phyloP scores from a whole-genome alignment of 2,329 filamentous ascomycete species.

The Rhinocladiella mackenziei region DNA sequence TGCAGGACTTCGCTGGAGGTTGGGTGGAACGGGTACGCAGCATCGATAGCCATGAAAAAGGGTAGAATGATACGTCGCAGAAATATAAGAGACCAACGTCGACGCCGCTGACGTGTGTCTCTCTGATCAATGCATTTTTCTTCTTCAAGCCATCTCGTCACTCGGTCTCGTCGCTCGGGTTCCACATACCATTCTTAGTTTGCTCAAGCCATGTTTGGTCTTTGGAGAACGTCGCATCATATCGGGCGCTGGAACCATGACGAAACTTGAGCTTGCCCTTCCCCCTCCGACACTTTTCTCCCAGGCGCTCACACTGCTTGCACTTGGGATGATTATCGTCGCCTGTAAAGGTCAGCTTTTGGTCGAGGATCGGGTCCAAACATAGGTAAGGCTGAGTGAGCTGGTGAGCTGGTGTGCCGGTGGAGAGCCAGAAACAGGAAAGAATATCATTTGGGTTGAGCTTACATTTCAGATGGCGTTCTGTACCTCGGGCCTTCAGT shows the following conservation, averaged over 20 bases:
- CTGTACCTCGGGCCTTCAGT: constrained; percentile 19
- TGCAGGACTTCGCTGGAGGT: background rate
- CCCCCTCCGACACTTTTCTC: constrained; percentile 24
- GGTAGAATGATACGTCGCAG: no score
- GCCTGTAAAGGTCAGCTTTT: constrained; percentile 26
- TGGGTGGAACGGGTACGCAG: background rate
- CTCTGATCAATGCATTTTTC: no score
- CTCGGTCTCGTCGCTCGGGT: constrained; percentile 2
- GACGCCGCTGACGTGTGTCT: no score
- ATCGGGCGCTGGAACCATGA: constrained; percentile 28
- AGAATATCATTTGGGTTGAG: constrained; percentile 1
- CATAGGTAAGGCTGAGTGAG: no score
- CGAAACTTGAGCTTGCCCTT: constrained; percentile 29
- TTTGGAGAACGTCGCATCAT: constrained; percentile 28
- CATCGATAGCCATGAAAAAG: no score
- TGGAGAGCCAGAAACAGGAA: constrained; percentile 1
- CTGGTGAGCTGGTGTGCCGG: no score
- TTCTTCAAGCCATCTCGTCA: no score
- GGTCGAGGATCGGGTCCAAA: no score
- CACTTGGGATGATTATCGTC: constrained; percentile 28
- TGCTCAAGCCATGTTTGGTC: constrained; percentile 29
- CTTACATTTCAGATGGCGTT: constrained; percentile 31
- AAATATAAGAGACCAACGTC: no score
- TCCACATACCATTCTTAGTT: constrained; percentile 29
- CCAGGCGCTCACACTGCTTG: constrained; percentile 28